Conservation (phyloP, 106 monocot species). For the Phalaenopsis aphrodite region DNA sequence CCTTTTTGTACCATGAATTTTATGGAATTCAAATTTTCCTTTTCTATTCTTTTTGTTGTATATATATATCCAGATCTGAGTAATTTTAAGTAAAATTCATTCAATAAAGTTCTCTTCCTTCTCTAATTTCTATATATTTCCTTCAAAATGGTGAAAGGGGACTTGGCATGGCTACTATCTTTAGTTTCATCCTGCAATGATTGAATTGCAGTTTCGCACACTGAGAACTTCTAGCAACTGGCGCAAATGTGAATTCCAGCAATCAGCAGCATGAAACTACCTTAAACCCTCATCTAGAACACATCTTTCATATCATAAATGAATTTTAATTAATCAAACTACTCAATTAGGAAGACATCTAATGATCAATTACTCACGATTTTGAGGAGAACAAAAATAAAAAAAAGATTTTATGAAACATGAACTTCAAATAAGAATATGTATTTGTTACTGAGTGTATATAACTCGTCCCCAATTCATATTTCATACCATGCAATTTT, state of each 20-base stretch:
- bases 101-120: not conserved
- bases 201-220: not conserved
- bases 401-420: not conserved
- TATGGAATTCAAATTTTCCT: not conserved
- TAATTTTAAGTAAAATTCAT: not conserved
- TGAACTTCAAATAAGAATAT: not conserved
- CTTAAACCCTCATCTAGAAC: not conserved
- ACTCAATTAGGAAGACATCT: not conserved
- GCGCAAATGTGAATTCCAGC: not conserved
- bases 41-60: not conserved
- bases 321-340: not conserved
- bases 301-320: not conserved
- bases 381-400: not conserved
- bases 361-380: not conserved
- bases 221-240: not conserved
- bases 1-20: too few species aligned
- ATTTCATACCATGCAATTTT: not conserved
- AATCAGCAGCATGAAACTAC: not conserved
- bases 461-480: slow-evolving; percentile 2
- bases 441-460: not conserved
- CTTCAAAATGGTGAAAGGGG: not conserved
- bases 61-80: not conserved
- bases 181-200: not conserved
- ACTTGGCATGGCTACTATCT: not conserved
- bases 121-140: not conserved